Conservation (phyloP, 2,329 filamentous ascomycete species). For the Paraconiothyrium brasiliense region DNA sequence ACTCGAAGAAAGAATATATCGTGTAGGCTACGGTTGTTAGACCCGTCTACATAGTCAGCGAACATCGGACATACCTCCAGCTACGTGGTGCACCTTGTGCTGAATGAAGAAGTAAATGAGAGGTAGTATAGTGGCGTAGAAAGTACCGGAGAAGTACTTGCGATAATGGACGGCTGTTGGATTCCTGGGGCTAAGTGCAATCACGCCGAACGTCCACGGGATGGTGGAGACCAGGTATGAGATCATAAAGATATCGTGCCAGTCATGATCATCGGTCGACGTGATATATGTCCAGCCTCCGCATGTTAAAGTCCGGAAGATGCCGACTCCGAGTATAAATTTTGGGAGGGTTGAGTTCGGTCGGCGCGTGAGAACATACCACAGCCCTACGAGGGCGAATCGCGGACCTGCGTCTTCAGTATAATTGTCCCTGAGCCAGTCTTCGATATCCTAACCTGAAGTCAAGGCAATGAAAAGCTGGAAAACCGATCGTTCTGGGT, state of each 20-base stretch:
- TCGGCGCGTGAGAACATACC: constrained; percentile 86
- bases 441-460: constrained; percentile 67
- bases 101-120: constrained; percentile 98
- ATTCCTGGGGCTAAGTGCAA: constrained; percentile 87
- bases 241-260: constrained; percentile 99
- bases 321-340: constrained; percentile 78
- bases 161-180: constrained; percentile 84
- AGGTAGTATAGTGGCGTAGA: constrained; percentile 90
- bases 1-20: constrained; percentile 97
- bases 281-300: constrained; percentile 99
- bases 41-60: constrained; percentile 1
- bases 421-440: neutral
- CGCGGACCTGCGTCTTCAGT: constrained; percentile 72
- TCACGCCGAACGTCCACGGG: constrained; percentile 92
- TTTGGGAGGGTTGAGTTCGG: constrained; percentile 80
- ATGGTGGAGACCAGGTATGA: constrained; percentile 94
- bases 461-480: constrained; percentile 97
- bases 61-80: constrained; percentile 76
- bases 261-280: constrained; percentile 96
- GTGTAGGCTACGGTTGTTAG: constrained; percentile 78
- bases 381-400: constrained; percentile 88
- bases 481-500: constrained; percentile 95
- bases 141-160: constrained; percentile 81
- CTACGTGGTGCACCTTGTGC: constrained; percentile 93
- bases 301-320: constrained; percentile 91